Conservation (phyloP, 352 stramenopile species). For the Peronospora farinosa region DNA sequence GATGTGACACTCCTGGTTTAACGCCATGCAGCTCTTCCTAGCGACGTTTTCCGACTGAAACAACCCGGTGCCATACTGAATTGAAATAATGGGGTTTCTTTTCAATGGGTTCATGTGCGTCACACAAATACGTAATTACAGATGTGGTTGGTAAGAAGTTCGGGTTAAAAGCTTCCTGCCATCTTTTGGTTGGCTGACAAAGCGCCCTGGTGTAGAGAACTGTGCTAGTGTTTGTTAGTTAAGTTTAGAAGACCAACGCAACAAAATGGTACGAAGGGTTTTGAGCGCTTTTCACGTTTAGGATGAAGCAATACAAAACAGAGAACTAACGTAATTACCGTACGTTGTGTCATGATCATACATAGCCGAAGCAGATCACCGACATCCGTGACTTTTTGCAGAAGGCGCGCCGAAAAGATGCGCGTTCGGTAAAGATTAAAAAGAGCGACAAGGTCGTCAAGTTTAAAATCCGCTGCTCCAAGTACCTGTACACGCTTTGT, state of each 20-base stretch:
- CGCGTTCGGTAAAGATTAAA: constrained; percentile 99
- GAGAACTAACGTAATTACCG: constrained; percentile 6
- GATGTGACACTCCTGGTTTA: constrained; percentile 71
- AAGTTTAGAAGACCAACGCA: constrained; percentile 86
- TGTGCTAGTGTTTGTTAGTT: constrained; percentile 53
- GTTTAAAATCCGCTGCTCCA: constrained; percentile 99
- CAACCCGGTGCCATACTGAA: constrained; percentile 4
- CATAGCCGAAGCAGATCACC: constrained; percentile 97
- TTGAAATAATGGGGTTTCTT: background rate
- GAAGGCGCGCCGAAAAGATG: constrained; percentile 96
- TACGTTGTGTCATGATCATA: constrained; percentile 2
- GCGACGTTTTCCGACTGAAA: constrained; percentile 7
- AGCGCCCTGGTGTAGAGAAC: constrained; percentile 20
- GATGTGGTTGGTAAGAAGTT: constrained; percentile 1
- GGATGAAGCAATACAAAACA: too few relatives aligned
- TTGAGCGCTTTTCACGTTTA: background rate
- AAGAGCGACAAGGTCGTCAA: constrained; percentile 96
- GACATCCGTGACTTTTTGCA: constrained; percentile 99
- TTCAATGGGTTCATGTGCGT: background rate
- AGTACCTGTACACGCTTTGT: constrained; percentile 98
- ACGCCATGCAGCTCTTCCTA: constrained; percentile 10
- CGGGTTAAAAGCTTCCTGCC: constrained; percentile 5
- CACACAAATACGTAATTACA: constrained; percentile 24
- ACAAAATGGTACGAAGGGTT: constrained; percentile 68
- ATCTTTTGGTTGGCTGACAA: constrained; percentile 36